phyloP scores from a whole-genome alignment of 2,329 filamentous ascomycete genomes.

The Hansfordia pulvinata region DNA sequence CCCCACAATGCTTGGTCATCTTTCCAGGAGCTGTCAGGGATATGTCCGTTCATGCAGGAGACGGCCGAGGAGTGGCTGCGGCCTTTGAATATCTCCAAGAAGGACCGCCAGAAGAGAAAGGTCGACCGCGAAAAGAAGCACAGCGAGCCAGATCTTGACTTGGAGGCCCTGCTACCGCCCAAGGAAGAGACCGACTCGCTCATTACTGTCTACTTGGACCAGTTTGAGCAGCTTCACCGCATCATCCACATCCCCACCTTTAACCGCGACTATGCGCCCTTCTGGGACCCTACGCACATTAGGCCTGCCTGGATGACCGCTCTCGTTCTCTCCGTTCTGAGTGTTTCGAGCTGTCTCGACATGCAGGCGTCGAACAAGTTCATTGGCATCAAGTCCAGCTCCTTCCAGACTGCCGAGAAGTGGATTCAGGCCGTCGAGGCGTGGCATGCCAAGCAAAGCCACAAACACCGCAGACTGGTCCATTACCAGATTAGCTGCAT shows the following conservation, averaged over 20 bases:
- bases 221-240: conserved; percentile 40
- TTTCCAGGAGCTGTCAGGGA: conserved; percentile 38
- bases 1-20: conserved; percentile 48
- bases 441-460: conserved; percentile 41
- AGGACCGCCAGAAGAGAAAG: conserved; percentile 39
- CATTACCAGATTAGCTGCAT: conserved; percentile 48
- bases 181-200: conserved; percentile 34
- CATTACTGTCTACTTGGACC: conserved; percentile 35
- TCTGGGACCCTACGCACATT: conserved; percentile 32
- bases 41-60: conserved; percentile 48
- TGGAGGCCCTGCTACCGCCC: conserved; percentile 35
- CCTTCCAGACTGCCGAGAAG: conserved; percentile 38
- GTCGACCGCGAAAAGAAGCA: conserved; percentile 37
- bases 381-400: conserved; percentile 42
- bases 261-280: conserved; percentile 37
- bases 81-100: conserved; percentile 40
- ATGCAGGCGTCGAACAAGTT: conserved; percentile 38
- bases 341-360: conserved; percentile 43
- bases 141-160: conserved; percentile 28
- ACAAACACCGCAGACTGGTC: conserved; percentile 46
- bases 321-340: conserved; percentile 44
- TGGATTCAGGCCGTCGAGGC: conserved; percentile 42
- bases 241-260: conserved; percentile 49
- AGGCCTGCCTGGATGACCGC: conserved; percentile 41
- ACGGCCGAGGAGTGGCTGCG: conserved; percentile 48